Conservation (phyloP, 1,139 yeast genomes). For the Chernovozyma sophiae-reginae region DNA sequence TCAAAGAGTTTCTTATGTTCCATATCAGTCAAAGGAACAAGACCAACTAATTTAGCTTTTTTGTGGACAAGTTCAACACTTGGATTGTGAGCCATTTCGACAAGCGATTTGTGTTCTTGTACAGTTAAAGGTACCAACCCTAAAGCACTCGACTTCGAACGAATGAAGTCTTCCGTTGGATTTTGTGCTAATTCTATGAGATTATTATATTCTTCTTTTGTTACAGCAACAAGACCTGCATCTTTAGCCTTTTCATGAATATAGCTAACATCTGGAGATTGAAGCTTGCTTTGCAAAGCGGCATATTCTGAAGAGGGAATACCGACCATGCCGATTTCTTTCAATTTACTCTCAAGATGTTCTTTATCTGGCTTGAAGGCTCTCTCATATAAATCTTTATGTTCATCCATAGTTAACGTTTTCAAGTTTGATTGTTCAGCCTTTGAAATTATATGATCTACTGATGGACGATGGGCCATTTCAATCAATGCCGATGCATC, state of each 20-base stretch:
- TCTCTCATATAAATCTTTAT: constrained; percentile 11
- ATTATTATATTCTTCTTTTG: constrained; percentile 3
- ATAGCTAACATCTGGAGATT: background rate
- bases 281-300: constrained; percentile 13
- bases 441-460: constrained; percentile 19
- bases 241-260: constrained; percentile 5
- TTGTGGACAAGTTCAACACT: constrained; percentile 13
- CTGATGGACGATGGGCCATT: constrained; percentile 21
- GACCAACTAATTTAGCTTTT: constrained; percentile 5
- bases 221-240: constrained; percentile 3
- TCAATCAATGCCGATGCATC: constrained; percentile 14
- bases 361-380: constrained; percentile 16
- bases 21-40: constrained; percentile 1
- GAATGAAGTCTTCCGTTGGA: constrained; percentile 20
- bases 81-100: constrained; percentile 15
- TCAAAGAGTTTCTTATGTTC: constrained; percentile 5
- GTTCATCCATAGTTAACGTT: constrained; percentile 17
- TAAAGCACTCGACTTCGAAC: background rate
- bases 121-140: constrained; percentile 3
- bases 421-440: constrained; percentile 19
- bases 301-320: background rate
- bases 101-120: constrained; percentile 6
- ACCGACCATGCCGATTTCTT: constrained; percentile 4
- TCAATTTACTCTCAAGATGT: constrained; percentile 9
- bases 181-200: constrained; percentile 9